phyloP scores from a whole-genome alignment of 2,329 filamentous ascomycete species.

The Xylariomycetidae sp. region DNA sequence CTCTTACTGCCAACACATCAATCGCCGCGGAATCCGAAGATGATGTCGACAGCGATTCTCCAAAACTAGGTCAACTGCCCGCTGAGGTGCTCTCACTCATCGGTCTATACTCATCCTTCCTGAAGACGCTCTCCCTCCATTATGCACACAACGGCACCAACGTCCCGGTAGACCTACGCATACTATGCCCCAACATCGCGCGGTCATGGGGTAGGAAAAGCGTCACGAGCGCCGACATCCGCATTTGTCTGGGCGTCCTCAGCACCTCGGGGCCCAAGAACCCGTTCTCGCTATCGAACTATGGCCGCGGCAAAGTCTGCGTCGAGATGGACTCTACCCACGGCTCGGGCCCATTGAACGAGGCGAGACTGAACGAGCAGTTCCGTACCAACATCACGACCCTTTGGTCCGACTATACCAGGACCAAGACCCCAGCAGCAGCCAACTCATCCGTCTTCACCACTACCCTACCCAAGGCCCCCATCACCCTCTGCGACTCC shows the following conservation, averaged over 20 bases:
- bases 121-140: constrained; percentile 65
- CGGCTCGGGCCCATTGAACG: constrained; percentile 37
- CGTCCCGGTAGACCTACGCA: constrained; percentile 58
- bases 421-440: constrained; percentile 21
- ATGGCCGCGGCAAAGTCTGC: constrained; percentile 46
- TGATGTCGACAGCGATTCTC: constrained; percentile 22
- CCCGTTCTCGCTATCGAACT: constrained; percentile 32
- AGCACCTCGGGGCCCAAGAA: constrained; percentile 26
- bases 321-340: constrained; percentile 47
- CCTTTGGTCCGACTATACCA: constrained; percentile 35
- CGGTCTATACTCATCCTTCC: constrained; percentile 60
- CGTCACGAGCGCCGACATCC: constrained; percentile 62
- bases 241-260: constrained; percentile 62
- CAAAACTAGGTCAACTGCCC: constrained; percentile 34
- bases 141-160: constrained; percentile 62
- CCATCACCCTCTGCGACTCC: constrained; percentile 48
- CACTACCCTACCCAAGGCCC: constrained; percentile 48
- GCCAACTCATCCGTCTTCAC: constrained; percentile 45
- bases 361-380: constrained; percentile 46
- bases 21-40: constrained; percentile 33
- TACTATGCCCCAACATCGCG: constrained; percentile 58
- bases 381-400: constrained; percentile 49
- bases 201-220: constrained; percentile 68
- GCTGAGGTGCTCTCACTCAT: constrained; percentile 55
- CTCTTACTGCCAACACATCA: constrained; percentile 32